Conservation (phyloP, 2,329 filamentous ascomycete species). For the Lizonia empirigonia region DNA sequence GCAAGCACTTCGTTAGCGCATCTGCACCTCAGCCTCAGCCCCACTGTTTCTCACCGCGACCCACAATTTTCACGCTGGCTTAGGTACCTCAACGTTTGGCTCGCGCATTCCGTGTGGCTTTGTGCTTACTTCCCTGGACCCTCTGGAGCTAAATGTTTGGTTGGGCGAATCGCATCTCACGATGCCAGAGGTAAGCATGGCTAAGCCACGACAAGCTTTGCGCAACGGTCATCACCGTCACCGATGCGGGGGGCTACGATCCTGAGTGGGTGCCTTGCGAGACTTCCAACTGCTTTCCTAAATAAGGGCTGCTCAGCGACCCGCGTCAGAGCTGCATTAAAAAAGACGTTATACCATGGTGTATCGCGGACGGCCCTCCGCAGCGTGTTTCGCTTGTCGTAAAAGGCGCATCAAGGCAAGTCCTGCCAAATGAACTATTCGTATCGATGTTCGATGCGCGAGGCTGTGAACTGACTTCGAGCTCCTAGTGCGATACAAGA, state of each 20-base stretch:
- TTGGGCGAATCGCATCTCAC: constrained; percentile 5
- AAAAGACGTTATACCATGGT: constrained; percentile 4
- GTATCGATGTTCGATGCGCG: not conserved
- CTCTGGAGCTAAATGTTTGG: not conserved
- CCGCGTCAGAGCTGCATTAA: not conserved
- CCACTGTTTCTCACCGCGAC: not conserved
- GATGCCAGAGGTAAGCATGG: not conserved
- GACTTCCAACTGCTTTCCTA: not conserved
- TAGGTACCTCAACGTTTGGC: not conserved
- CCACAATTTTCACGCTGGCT: not conserved
- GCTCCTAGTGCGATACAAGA: constrained; percentile 18
- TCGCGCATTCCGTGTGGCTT: not conserved
- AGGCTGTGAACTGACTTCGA: not conserved
- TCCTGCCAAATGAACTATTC: no score
- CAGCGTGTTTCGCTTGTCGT: constrained; percentile 19
- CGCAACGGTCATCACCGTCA: not conserved
- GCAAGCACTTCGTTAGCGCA: constrained; percentile 14
- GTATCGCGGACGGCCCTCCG: constrained; percentile 22
- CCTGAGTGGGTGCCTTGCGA: not conserved
- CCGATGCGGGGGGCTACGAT: not conserved
- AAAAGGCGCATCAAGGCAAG: constrained; percentile 22
- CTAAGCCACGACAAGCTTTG: constrained; percentile 20
- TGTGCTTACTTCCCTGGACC: not conserved
- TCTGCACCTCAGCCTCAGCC: constrained; percentile 1
- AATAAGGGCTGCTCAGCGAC: constrained; percentile 10